These are phyloP conservation scores for Neopestalotiopsis clavispora DNA, from an alignment of 2,329 filamentous ascomycete genomes.

Conservation along the genomic window DNA sequence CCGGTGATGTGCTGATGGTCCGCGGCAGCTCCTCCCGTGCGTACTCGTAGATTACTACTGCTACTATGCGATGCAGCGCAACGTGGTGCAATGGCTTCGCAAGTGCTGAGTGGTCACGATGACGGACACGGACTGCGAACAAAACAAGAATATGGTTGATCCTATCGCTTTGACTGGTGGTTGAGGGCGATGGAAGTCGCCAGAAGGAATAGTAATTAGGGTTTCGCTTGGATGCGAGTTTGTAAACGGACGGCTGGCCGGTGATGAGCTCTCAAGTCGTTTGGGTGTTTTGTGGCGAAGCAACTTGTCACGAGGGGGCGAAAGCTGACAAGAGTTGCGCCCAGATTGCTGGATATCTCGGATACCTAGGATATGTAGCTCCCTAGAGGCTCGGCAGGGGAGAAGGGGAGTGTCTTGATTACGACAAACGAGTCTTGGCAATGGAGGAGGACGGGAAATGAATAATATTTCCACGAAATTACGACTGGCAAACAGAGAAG, in stretches of 20 bases:
- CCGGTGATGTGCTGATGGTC: background rate
- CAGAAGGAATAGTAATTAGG: background rate
- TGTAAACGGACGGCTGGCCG: background rate
- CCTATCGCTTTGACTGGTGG: background rate
- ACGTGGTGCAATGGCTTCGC: background rate
- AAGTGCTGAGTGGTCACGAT: too few species aligned
- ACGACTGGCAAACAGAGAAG: background rate
- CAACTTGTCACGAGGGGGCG: constrained; percentile 10
- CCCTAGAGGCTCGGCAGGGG: constrained; percentile 1
- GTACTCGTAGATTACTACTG: background rate
- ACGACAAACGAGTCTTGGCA: background rate
- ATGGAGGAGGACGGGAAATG: background rate
- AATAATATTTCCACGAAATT: background rate
- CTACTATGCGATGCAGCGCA: background rate
- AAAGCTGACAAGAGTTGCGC: too few species aligned
- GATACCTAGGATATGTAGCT: background rate
- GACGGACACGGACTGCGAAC: too few species aligned
- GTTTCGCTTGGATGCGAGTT: background rate
- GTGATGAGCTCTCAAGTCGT: too few species aligned
- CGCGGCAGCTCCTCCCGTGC: background rate
- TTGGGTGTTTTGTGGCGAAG: constrained; percentile 11
- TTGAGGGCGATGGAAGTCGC: background rate
- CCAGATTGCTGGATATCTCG: constrained; percentile 5
- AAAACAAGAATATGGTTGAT: background rate
- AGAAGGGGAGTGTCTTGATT: background rate